Conservation (phyloP, 1,284 basidiomycete species). For the Fomitopsis betulina region DNA sequence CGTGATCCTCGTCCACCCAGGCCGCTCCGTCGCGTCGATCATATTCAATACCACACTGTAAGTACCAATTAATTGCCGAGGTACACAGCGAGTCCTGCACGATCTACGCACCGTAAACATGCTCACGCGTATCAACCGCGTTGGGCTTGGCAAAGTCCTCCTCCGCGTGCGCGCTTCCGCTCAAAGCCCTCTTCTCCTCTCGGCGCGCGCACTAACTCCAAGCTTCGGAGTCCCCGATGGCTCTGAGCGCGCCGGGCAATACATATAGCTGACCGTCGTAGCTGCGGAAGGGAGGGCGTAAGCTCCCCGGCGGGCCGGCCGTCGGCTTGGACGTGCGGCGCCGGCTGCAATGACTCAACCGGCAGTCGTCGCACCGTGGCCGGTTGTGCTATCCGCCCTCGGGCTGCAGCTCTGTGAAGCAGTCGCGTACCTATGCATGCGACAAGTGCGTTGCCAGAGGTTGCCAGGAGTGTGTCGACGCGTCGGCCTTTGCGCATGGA, state of each 20-base stretch:
- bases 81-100: no score
- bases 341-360: neutral
- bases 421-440: neutral
- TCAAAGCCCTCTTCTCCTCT: neutral
- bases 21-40: neutral
- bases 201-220: neutral
- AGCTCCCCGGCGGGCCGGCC: neutral
- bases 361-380: neutral
- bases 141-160: neutral
- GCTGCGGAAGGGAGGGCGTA: neutral
- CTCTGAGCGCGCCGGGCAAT: neutral
- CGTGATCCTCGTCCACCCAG: neutral
- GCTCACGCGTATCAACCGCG: neutral
- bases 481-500: neutral
- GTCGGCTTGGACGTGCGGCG: neutral
- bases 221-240: neutral
- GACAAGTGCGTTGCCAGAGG: neutral
- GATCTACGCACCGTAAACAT: no score
- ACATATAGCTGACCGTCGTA: neutral
- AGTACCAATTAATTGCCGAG: neutral
- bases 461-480: neutral
- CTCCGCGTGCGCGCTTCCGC: neutral
- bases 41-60: neutral
- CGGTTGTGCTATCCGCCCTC: neutral
- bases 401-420: neutral